Evolutionary conservation across 257 asterid genomes (phyloP).

Genomic region (Ilex asprella): DNA sequence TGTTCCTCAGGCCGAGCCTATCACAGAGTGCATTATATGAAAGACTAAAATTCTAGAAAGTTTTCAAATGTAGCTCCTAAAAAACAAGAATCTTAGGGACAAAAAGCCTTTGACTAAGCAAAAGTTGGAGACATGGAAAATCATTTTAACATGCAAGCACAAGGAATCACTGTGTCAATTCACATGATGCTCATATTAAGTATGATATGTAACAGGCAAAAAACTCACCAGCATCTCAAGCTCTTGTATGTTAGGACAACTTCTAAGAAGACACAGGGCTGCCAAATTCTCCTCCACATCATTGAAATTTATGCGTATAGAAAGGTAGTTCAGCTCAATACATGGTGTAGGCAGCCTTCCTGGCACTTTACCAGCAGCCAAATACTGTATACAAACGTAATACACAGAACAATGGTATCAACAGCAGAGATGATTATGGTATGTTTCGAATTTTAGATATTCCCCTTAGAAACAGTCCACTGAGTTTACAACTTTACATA

Average conservation of each 20-base stretch:
- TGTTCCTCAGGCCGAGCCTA: conserved; percentile 85
- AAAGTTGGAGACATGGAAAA: conserved; percentile 2
- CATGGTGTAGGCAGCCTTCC: conserved; percentile 59
- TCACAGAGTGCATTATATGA: neutral
- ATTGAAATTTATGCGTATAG: conserved; percentile 64
- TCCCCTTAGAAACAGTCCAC: neutral
- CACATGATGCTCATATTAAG: neutral
- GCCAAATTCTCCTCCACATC: conserved; percentile 62
- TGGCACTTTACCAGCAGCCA: conserved; percentile 84
- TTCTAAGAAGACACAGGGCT: conserved; percentile 81
- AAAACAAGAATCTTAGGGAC: neutral
- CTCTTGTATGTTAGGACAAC: conserved; percentile 90
- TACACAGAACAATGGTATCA: neutral
- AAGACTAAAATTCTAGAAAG: neutral
- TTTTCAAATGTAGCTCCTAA: neutral
- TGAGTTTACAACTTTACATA: too few relatives aligned
- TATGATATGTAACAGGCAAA: neutral
- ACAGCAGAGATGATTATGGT: neutral
- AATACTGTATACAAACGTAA: conserved; percentile 39
- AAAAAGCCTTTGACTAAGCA: neutral
- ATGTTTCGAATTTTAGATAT: too few relatives aligned
- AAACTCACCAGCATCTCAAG: conserved; percentile 81
- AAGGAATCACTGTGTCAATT: neutral
- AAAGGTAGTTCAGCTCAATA: conserved; percentile 72
- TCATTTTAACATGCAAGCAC: neutral